Conservation (phyloP, 2,329 filamentous ascomycete species). For the Plenodomus tracheiphilus region DNA sequence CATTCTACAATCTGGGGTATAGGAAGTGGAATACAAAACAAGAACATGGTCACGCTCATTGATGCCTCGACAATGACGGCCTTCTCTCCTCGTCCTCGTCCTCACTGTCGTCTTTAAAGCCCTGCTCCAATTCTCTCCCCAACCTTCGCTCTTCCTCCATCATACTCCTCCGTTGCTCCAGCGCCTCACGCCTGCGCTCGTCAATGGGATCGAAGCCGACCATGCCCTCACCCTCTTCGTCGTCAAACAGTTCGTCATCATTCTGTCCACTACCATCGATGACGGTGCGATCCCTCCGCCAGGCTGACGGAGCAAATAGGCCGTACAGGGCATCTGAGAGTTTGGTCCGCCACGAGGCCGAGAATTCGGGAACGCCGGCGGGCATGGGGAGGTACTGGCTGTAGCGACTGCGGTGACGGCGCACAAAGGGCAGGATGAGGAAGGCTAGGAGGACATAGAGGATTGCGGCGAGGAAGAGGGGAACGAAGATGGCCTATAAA, state of each 20-base stretch:
- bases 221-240: slow-evolving; percentile 53
- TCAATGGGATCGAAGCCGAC: slow-evolving; percentile 49
- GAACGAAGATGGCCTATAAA: slow-evolving; percentile 51
- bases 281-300: slow-evolving; percentile 24
- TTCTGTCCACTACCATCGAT: slow-evolving; percentile 39
- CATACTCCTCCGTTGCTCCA: slow-evolving; percentile 45
- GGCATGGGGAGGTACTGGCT: slow-evolving; percentile 50
- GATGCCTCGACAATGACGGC: slow-evolving; percentile 20
- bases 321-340: slow-evolving; percentile 41
- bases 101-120: slow-evolving; percentile 74
- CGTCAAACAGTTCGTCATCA: slow-evolving; percentile 48
- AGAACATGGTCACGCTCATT: slow-evolving; percentile 1
- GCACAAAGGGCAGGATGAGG: slow-evolving; percentile 49
- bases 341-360: slow-evolving; percentile 35
- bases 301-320: slow-evolving; percentile 40
- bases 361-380: slow-evolving; percentile 16
- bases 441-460: slow-evolving; percentile 50
- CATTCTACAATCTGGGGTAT: neutral
- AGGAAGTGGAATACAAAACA: neutral
- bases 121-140: slow-evolving; percentile 78
- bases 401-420: slow-evolving; percentile 50
- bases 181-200: slow-evolving; percentile 41
- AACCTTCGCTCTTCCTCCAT: slow-evolving; percentile 62
- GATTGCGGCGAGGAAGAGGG: slow-evolving; percentile 48
- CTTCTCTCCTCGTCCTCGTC: slow-evolving; percentile 52